Conservation (phyloP, 495 filamentous ascomycete species). For the Penicillium cosmopolitanum region DNA sequence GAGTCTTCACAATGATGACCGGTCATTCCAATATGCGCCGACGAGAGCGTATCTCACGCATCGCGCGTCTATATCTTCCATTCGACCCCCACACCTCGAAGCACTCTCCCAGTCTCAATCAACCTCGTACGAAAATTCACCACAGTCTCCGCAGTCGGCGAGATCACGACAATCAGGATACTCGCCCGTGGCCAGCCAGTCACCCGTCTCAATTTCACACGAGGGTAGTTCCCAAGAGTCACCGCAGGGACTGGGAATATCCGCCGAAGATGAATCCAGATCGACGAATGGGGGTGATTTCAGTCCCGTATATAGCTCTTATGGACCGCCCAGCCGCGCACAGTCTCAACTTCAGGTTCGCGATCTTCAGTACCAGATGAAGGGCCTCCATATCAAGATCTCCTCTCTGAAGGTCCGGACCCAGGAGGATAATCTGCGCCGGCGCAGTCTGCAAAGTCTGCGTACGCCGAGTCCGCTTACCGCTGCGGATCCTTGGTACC, state of each 20-base stretch:
- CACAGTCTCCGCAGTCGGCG: slow-evolving; percentile 12
- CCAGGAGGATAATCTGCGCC: slow-evolving; percentile 77
- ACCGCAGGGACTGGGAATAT: slow-evolving; percentile 37
- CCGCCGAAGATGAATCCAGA: slow-evolving; percentile 28
- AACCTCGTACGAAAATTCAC: neutral
- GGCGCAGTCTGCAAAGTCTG: slow-evolving; percentile 82
- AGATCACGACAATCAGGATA: slow-evolving; percentile 12
- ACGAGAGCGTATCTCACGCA: slow-evolving; percentile 45
- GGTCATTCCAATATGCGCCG: slow-evolving; percentile 46
- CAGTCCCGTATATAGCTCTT: slow-evolving; percentile 40
- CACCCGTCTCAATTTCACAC: slow-evolving; percentile 15
- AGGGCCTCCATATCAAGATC: slow-evolving; percentile 88
- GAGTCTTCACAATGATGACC: slow-evolving; percentile 40
- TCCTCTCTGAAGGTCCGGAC: slow-evolving; percentile 82
- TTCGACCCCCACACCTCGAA: slow-evolving; percentile 15
- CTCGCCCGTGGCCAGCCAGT: slow-evolving; percentile 15
- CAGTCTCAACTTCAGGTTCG: slow-evolving; percentile 71
- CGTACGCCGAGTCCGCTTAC: slow-evolving; percentile 85
- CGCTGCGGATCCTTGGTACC: slow-evolving; percentile 76
- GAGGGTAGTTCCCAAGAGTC: slow-evolving; percentile 27
- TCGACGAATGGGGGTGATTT: slow-evolving; percentile 40
- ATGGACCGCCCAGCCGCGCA: slow-evolving; percentile 45
- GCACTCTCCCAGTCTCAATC: neutral
- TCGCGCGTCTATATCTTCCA: slow-evolving; percentile 40
- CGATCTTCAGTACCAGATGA: slow-evolving; percentile 89